Conservation (phyloP, 1,284 basidiomycete genomes). For the Phylloporus sp. region DNA sequence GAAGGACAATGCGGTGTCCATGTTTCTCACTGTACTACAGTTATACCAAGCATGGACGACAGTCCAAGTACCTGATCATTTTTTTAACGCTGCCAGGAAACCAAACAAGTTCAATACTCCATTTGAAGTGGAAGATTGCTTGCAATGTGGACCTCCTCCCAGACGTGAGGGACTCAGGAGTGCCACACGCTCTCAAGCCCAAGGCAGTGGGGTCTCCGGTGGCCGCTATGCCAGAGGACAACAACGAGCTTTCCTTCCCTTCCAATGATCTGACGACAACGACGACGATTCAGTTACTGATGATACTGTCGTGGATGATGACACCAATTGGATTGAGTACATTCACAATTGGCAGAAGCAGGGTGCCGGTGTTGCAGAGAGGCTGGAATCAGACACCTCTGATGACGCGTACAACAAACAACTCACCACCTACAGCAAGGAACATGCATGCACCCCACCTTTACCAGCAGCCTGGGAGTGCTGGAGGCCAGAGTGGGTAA, state of each 20-base stretch:
- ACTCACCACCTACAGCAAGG: neutral
- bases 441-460: neutral
- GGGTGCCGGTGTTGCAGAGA: neutral
- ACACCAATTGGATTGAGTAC: neutral
- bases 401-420: neutral
- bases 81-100: too few relatives aligned
- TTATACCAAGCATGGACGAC: neutral
- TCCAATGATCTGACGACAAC: neutral
- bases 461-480: neutral
- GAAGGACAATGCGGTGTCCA: too few relatives aligned
- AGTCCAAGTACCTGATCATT: neutral
- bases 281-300: neutral
- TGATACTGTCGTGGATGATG: neutral
- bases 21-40: too few relatives aligned
- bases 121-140: too few relatives aligned
- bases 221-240: neutral
- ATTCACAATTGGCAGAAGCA: neutral
- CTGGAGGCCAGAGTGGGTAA: neutral
- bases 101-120: too few relatives aligned
- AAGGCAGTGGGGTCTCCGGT: neutral
- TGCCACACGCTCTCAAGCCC: neutral
- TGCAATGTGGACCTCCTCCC: too few relatives aligned
- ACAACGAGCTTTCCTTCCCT: neutral
- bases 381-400: neutral
- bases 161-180: too few relatives aligned